Percentiles rank a stretch among this genome's conserved stretches.
Conservation (phyloP, 495 filamentous ascomycete species). For the Xylaria grammica region DNA sequence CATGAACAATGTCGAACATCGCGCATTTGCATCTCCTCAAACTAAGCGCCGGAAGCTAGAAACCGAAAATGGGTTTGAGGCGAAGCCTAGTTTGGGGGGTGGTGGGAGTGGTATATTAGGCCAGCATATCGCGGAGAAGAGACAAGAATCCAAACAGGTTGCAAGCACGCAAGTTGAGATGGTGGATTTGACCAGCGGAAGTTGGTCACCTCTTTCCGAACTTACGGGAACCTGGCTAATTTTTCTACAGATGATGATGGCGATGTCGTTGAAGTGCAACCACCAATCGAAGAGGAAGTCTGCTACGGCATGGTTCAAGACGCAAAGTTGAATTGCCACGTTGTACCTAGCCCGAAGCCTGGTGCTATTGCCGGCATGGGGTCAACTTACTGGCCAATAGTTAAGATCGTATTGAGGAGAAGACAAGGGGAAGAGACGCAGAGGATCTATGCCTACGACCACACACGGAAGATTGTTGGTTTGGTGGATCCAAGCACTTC, state of each 20-base stretch:
- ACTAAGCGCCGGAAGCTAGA: constrained; percentile 68
- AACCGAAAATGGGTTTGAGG: constrained; percentile 46
- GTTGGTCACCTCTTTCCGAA: constrained; percentile 20
- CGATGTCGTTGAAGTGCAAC: constrained; percentile 52
- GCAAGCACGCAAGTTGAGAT: constrained; percentile 45
- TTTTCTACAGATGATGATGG: constrained; percentile 54
- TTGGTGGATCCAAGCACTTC: constrained; percentile 73
- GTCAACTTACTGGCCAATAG: constrained; percentile 66
- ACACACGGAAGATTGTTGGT: constrained; percentile 72
- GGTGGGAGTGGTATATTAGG: constrained; percentile 63
- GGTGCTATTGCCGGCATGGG: constrained; percentile 57
- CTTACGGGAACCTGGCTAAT: constrained; percentile 20
- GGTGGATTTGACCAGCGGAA: constrained; percentile 71
- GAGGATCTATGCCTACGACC: constrained; percentile 72
- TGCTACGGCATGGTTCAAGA: constrained; percentile 83
- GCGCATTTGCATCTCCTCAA: constrained; percentile 63
- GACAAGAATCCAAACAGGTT: constrained; percentile 50
- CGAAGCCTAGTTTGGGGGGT: constrained; percentile 47
- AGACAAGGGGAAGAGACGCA: constrained; percentile 54
- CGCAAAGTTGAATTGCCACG: constrained; percentile 68
- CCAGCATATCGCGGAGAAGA: constrained; percentile 65
- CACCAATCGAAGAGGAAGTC: constrained; percentile 64
- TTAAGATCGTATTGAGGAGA: constrained; percentile 71
- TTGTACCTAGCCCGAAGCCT: constrained; percentile 68
- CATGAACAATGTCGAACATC: constrained; percentile 72